Percentiles rank a stretch among this genome's conserved stretches.
Conservation (phyloP, 129 eudicot species). For the Centella asiatica region DNA sequence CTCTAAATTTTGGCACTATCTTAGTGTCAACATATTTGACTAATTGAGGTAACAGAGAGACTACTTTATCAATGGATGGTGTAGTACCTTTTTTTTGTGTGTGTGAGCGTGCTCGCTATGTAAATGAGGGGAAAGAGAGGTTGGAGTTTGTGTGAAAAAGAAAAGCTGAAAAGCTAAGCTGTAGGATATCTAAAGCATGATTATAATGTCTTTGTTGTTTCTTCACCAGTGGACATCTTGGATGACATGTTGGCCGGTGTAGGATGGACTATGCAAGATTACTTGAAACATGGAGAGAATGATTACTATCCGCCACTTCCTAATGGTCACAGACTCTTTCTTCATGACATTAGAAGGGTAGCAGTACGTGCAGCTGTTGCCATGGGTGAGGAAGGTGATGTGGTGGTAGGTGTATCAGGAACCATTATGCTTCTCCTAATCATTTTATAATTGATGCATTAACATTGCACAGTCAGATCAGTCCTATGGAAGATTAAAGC, state of each 20-base stretch:
- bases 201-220: slow-evolving; percentile 11
- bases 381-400: slow-evolving; percentile 98
- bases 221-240: slow-evolving; percentile 73
- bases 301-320: slow-evolving; percentile 95
- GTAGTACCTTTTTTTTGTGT: no score
- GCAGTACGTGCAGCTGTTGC: slow-evolving; percentile 98
- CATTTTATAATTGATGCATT: neutral
- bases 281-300: slow-evolving; percentile 77
- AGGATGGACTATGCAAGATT: slow-evolving; percentile 96
- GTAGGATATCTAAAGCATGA: neutral
- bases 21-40: no score
- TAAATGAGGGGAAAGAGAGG: no score
- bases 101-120: no score
- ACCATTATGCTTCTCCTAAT: neutral
- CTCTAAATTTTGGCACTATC: no score
- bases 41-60: no score
- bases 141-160: neutral
- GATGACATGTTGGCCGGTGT: slow-evolving; percentile 97
- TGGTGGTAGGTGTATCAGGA: slow-evolving; percentile 57
- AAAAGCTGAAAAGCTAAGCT: neutral
- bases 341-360: slow-evolving; percentile 88
- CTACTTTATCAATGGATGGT: no score
- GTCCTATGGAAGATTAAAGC: neutral
- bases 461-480: neutral
- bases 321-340: slow-evolving; percentile 82